phyloP scores from a whole-genome alignment of 2,329 filamentous ascomycete genomes.

The Aspergillus fructus region DNA sequence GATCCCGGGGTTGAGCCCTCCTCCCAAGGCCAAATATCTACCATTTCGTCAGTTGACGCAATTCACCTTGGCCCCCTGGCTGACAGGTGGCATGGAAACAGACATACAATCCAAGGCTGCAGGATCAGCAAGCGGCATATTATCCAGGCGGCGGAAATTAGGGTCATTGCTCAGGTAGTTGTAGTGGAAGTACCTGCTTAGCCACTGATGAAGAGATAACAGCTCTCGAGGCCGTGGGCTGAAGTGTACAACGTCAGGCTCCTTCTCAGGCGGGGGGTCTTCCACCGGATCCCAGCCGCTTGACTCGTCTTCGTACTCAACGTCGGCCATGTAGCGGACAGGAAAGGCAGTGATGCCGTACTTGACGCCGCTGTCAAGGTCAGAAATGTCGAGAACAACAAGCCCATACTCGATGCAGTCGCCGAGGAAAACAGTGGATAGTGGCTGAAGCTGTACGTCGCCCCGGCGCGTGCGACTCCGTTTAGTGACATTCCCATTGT shows the following conservation, averaged over 20 bases:
- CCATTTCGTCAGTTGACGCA: not conserved
- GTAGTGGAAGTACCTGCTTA: conserved; percentile 6
- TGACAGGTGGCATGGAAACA: not conserved
- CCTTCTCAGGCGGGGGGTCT: conserved; percentile 3
- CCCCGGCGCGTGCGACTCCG: conserved; percentile 9
- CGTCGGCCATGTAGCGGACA: conserved; percentile 13
- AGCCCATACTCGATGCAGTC: conserved; percentile 19
- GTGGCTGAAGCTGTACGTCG: conserved; percentile 19
- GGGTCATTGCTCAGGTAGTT: not conserved
- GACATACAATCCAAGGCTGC: conserved; percentile 16
- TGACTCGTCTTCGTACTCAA: not conserved
- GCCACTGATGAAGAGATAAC: conserved; percentile 17
- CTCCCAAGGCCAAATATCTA: conserved; percentile 16
- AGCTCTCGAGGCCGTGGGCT: conserved; percentile 13
- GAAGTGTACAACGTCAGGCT: conserved; percentile 11
- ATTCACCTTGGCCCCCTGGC: too few relatives aligned
- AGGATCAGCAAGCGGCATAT: conserved; percentile 11
- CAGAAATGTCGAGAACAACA: conserved; percentile 17
- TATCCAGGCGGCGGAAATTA: conserved; percentile 7
- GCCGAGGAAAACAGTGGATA: conserved; percentile 15
- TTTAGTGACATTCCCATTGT: conserved; percentile 1
- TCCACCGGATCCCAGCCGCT: too few relatives aligned
- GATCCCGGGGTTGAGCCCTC: not conserved
- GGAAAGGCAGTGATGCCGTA: conserved; percentile 16
- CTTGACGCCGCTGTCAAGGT: conserved; percentile 15